phyloP scores from a whole-genome alignment of 495 filamentous ascomycete genomes.

The Penicillium canariense region DNA sequence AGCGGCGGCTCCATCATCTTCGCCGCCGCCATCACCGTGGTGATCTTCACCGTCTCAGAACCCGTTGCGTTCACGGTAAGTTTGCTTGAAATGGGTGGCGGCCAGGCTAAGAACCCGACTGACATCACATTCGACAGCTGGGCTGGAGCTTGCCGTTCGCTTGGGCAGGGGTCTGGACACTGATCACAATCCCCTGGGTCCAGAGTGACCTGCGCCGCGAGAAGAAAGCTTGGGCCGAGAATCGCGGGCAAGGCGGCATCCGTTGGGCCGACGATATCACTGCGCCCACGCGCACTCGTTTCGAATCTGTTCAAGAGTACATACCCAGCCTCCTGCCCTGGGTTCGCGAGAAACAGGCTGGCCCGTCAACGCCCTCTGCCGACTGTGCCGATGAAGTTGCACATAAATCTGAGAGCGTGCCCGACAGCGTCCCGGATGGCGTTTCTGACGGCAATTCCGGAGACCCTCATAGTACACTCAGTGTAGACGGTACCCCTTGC shows the following conservation, averaged over 20 bases:
- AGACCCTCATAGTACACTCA: neutral
- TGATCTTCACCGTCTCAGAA: slow-evolving; percentile 61
- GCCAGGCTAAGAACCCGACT: slow-evolving; percentile 1
- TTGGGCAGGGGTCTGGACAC: slow-evolving; percentile 66
- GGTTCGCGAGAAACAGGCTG: slow-evolving; percentile 33
- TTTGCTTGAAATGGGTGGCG: slow-evolving; percentile 9
- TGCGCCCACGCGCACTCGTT: slow-evolving; percentile 42
- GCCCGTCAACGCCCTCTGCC: slow-evolving; percentile 23
- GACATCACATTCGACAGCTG: slow-evolving; percentile 21
- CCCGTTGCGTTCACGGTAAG: slow-evolving; percentile 70
- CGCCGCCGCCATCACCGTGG: slow-evolving; percentile 55
- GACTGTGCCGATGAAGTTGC: slow-evolving; percentile 4
- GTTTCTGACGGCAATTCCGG: neutral
- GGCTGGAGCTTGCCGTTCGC: slow-evolving; percentile 71
- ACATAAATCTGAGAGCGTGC: neutral
- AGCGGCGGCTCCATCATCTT: slow-evolving; percentile 55
- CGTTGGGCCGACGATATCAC: slow-evolving; percentile 40
- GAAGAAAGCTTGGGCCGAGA: slow-evolving; percentile 57
- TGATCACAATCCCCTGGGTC: slow-evolving; percentile 67
- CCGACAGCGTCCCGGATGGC: neutral
- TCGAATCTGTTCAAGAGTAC: slow-evolving; percentile 36
- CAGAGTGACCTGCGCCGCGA: slow-evolving; percentile 60
- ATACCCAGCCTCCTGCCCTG: slow-evolving; percentile 34
- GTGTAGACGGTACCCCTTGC: neutral
- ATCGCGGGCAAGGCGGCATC: slow-evolving; percentile 38